Evolutionary conservation across 148 eudicot species (phyloP).

Genomic region (Rhododendron ferrugineum): DNA sequence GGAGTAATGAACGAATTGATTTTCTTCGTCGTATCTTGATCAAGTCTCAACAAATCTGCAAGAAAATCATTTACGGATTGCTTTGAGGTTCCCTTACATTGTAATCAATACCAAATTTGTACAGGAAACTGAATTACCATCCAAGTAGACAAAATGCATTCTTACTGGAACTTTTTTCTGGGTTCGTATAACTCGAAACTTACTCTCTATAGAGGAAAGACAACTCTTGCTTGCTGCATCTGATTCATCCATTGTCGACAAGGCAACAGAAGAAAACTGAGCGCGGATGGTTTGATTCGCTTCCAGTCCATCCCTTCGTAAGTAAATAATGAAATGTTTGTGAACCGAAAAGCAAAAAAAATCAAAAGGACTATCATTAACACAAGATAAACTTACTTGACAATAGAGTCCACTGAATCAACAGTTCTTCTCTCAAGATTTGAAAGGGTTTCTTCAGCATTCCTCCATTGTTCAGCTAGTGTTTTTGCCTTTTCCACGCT

Average conservation of each 20-base stretch:
- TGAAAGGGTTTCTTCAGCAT: slow-evolving; percentile 11
- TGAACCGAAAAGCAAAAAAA: neutral
- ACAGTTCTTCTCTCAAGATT: slow-evolving; percentile 5
- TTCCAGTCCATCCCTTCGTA: neutral
- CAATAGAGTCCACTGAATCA: slow-evolving; percentile 11
- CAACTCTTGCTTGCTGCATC: slow-evolving; percentile 2
- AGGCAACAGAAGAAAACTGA: slow-evolving; percentile 17
- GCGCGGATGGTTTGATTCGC: neutral
- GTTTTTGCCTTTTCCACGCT: slow-evolving; percentile 15
- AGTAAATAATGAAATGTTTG: neutral
- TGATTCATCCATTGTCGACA: slow-evolving; percentile 12
- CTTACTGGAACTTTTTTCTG: neutral
- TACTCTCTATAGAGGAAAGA: slow-evolving; percentile 17
- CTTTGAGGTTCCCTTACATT: neutral
- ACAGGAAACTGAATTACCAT: neutral
- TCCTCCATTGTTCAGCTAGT: slow-evolving; percentile 14
- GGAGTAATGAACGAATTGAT: neutral
- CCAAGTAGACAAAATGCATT: neutral
- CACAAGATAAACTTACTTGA: slow-evolving; percentile 12
- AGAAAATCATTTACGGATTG: neutral
- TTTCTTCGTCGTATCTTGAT: neutral
- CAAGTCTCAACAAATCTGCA: slow-evolving; percentile 15
- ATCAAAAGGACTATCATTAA: neutral
- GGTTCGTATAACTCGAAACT: neutral
- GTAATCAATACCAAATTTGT: neutral